Conservation (phyloP, 345 rosid genomes). For the Gossypium sturtianum region DNA sequence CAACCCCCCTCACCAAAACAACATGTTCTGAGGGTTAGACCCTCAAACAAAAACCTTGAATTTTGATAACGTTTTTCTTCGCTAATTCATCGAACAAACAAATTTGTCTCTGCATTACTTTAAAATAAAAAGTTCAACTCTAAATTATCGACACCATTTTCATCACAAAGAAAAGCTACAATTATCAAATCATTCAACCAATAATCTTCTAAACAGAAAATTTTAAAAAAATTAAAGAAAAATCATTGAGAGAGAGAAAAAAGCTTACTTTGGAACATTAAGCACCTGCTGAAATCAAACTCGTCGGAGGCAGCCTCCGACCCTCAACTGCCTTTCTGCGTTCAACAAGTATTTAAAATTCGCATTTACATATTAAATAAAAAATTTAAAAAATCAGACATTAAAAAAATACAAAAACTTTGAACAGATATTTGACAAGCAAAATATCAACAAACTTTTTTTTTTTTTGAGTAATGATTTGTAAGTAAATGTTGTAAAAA, state of each 20-base stretch:
- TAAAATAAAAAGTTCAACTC: not conserved
- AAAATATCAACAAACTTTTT: not conserved
- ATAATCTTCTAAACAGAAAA: not conserved
- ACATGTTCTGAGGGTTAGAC: too few species aligned
- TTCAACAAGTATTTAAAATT: not conserved
- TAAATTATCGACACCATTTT: not conserved
- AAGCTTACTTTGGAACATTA: not conserved
- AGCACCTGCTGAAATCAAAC: constrained; percentile 14
- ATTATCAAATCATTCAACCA: not conserved
- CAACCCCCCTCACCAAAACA: too few species aligned
- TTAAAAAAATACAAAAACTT: not conserved
- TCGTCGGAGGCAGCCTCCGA: constrained; percentile 20
- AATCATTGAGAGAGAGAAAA: not conserved
- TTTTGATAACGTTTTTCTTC: not conserved
- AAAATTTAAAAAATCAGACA: not conserved
- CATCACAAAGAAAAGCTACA: not conserved
- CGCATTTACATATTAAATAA: not conserved
- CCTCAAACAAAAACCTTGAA: not conserved
- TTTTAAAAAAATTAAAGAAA: not conserved
- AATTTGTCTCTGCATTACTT: not conserved
- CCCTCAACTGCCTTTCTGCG: not conserved
- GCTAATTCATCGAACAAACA: not conserved
- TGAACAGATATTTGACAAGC: not conserved
- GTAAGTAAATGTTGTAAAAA: not conserved
- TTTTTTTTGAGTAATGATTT: not conserved